Percentiles rank a stretch among this genome's conserved stretches.
Evolutionary conservation across 352 stramenopile species (phyloP).

Genomic region (Phytopythium boreale): DNA sequence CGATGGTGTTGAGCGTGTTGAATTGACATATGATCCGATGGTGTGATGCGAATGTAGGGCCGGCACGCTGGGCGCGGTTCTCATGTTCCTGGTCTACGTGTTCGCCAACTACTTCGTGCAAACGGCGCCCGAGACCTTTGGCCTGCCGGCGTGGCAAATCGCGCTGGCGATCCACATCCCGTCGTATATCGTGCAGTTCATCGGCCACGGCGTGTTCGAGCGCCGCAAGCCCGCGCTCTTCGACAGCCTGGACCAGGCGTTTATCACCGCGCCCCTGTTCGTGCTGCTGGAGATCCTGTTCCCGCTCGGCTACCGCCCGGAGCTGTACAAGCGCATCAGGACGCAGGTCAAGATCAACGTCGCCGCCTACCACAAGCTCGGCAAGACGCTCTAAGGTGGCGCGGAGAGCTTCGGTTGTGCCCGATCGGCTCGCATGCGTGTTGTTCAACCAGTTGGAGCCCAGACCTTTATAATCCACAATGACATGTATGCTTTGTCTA

Average conservation of each 20-base stretch:
- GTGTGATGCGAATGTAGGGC: conserved; percentile 16
- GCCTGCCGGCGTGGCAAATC: conserved; percentile 55
- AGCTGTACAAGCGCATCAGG: conserved; percentile 62
- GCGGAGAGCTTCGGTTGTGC: not conserved
- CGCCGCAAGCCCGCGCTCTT: conserved; percentile 82
- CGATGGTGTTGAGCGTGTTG: not conserved
- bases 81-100: conserved; percentile 55
- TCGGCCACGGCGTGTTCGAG: conserved; percentile 87
- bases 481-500: too few relatives aligned
- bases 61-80: conserved; percentile 48
- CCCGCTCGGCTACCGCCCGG: conserved; percentile 67
- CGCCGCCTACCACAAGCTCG: conserved; percentile 41
- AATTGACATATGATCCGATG: not conserved
- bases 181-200: conserved; percentile 59
- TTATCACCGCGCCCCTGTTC: conserved; percentile 87
- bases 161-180: conserved; percentile 33
- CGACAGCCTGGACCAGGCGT: conserved; percentile 80
- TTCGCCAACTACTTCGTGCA: conserved; percentile 63
- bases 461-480: not conserved
- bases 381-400: conserved; percentile 26
- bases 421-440: not conserved
- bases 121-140: conserved; percentile 24
- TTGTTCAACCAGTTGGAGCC: not conserved
- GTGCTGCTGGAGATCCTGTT: conserved; percentile 87
- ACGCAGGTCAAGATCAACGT: conserved; percentile 65